Percentiles rank a stretch among this genome's conserved stretches.
Evolutionary conservation across 805 yeast species (phyloP).

Genomic region (Ogataea methanolica): DNA sequence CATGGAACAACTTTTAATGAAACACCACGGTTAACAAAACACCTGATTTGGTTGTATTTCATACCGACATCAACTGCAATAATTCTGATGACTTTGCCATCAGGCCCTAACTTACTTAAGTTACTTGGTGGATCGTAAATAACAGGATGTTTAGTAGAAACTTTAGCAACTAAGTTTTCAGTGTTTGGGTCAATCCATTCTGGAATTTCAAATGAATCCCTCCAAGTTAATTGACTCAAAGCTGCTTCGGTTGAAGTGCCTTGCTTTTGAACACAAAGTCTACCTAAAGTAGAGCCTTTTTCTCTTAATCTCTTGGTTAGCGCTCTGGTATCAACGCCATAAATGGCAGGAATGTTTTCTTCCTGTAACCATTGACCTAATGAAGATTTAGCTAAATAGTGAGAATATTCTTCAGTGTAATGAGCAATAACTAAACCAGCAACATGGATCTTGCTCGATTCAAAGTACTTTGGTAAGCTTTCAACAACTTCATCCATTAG

Average conservation of each 20-base stretch:
- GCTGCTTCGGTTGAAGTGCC: constrained; percentile 29
- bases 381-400: constrained; percentile 87
- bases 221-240: constrained; percentile 46
- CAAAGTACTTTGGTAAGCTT: constrained; percentile 85
- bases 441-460: constrained; percentile 86
- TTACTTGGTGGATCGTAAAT: constrained; percentile 66
- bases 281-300: constrained; percentile 89
- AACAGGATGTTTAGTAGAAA: constrained; percentile 72
- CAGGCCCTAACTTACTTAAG: constrained; percentile 48
- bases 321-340: constrained; percentile 96
- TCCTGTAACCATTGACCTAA: constrained; percentile 90
- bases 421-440: constrained; percentile 97
- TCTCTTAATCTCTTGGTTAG: constrained; percentile 91
- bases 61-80: constrained; percentile 96
- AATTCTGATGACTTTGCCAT: constrained; percentile 77
- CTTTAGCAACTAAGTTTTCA: constrained; percentile 87
- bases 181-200: constrained; percentile 93
- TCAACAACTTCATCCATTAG: constrained; percentile 69
- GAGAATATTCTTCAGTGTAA: constrained; percentile 95
- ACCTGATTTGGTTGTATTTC: constrained; percentile 96
- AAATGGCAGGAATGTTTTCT: constrained; percentile 90
- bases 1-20: constrained; percentile 94
- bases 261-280: constrained; percentile 61
- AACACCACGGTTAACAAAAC: constrained; percentile 94
- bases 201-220: constrained; percentile 59